Conservation (phyloP, 345 rosid genomes). For the Populus deltoides region DNA sequence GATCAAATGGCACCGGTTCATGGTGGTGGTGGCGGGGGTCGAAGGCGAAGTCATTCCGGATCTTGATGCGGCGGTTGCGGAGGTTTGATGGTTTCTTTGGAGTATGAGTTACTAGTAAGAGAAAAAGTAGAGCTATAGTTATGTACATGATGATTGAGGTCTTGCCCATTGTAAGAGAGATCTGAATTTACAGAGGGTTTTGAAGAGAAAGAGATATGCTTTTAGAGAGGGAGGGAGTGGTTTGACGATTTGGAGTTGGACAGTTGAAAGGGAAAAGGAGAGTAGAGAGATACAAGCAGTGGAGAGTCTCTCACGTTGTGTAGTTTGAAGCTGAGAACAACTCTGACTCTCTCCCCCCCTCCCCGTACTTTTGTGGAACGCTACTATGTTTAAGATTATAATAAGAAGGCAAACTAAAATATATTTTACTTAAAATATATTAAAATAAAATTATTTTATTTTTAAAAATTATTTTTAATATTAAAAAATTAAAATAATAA, state of each 20-base stretch:
- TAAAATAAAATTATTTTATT: too few relatives aligned
- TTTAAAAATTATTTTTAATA: too few relatives aligned
- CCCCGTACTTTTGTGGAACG: too few relatives aligned
- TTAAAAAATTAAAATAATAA: too few relatives aligned
- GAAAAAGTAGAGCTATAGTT: conserved; percentile 17
- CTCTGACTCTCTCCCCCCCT: neutral
- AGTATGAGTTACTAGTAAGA: conserved; percentile 23
- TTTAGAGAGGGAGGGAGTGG: neutral
- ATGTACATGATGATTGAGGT: conserved; percentile 21
- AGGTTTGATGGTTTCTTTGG: conserved; percentile 13
- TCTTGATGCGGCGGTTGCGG: conserved; percentile 31
- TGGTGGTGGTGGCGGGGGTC: conserved; percentile 30
- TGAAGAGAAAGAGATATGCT: neutral
- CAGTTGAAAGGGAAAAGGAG: neutral
- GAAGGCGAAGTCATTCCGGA: conserved; percentile 33
- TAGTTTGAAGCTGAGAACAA: neutral
- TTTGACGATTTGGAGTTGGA: conserved; percentile 8
- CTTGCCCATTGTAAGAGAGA: conserved; percentile 13
- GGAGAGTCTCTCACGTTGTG: neutral
- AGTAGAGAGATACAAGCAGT: neutral
- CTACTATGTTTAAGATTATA: too few relatives aligned
- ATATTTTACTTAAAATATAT: too few relatives aligned
- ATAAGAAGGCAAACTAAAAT: too few relatives aligned
- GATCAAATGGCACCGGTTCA: conserved; percentile 62
- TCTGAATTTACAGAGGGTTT: neutral